Evolutionary conservation across 2,329 filamentous ascomycete species (phyloP).

Genomic region (Fusarium dlaminii): DNA sequence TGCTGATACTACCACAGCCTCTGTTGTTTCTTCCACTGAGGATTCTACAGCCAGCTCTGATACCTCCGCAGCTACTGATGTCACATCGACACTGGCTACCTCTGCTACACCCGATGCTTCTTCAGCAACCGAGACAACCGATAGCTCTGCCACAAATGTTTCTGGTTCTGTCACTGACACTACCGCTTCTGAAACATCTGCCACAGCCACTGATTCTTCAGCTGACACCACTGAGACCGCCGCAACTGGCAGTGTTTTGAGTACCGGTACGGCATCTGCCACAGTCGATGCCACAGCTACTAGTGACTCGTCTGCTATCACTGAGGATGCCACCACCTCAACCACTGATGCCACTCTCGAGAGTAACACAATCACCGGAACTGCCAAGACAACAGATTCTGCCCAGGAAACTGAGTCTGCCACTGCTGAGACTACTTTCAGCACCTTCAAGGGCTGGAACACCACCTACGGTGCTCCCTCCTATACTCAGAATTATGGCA

Average conservation of each 20-base stretch:
- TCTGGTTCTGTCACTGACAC: slow-evolving; percentile 5
- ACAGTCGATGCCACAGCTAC: background rate
- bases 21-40: slow-evolving; percentile 7
- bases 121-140: slow-evolving; percentile 20
- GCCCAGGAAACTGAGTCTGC: background rate
- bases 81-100: slow-evolving; percentile 20
- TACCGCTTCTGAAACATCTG: background rate
- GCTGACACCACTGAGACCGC: background rate
- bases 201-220: background rate
- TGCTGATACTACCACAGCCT: background rate
- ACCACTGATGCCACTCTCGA: background rate
- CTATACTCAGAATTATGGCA: slow-evolving; percentile 10
- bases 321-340: background rate
- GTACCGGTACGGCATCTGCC: background rate
- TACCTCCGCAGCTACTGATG: slow-evolving; percentile 15
- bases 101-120: background rate
- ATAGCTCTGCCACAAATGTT: slow-evolving; percentile 27
- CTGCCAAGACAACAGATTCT: background rate
- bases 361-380: background rate
- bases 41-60: slow-evolving; percentile 3
- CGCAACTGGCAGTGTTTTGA: background rate
- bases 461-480: slow-evolving; percentile 10
- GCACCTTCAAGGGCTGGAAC: slow-evolving; percentile 33
- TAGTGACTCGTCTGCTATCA: background rate
- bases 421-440: slow-evolving; percentile 13